These are phyloP conservation scores for Solanum sejunctum DNA, from an alignment of 257 asterid genomes.

Conservation along the genomic window DNA sequence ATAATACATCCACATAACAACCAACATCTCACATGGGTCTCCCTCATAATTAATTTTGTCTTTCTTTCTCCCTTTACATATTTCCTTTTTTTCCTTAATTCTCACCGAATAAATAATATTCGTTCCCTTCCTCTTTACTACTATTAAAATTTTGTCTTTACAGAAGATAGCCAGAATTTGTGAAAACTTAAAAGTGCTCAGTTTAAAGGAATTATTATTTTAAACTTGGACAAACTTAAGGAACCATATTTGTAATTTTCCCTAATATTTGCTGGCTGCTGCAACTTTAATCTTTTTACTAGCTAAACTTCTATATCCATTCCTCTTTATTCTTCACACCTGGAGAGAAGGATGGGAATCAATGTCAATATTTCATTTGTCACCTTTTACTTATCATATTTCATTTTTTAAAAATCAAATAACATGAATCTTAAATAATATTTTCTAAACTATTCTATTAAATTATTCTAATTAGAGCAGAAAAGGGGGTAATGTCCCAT, in stretches of 20 bases:
- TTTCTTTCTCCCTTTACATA: not conserved
- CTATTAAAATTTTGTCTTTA: not conserved
- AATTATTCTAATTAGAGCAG: too few species aligned
- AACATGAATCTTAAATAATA: too few species aligned
- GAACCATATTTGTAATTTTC: not conserved
- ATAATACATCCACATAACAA: not conserved
- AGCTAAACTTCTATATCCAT: not conserved
- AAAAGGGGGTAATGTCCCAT: not conserved
- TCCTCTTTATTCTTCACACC: not conserved
- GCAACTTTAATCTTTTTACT: not conserved
- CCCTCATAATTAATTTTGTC: not conserved
- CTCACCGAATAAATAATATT: not conserved
- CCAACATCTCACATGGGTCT: slow-evolving; percentile 3
- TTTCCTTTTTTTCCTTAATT: not conserved
- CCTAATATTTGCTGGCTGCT: not conserved
- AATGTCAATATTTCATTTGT: not conserved
- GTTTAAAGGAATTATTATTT: not conserved
- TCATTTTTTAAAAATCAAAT: not conserved
- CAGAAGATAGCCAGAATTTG: not conserved
- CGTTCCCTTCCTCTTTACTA: not conserved
- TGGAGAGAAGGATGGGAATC: not conserved
- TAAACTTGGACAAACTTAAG: not conserved
- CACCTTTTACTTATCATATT: not conserved
- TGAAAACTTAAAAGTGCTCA: not conserved
- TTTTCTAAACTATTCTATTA: too few species aligned